A percentile compares a stretch with the other conserved stretches of the same genome.
Conservation (phyloP, 2,329 filamentous ascomycete species). For the Westerdykella sp. region DNA sequence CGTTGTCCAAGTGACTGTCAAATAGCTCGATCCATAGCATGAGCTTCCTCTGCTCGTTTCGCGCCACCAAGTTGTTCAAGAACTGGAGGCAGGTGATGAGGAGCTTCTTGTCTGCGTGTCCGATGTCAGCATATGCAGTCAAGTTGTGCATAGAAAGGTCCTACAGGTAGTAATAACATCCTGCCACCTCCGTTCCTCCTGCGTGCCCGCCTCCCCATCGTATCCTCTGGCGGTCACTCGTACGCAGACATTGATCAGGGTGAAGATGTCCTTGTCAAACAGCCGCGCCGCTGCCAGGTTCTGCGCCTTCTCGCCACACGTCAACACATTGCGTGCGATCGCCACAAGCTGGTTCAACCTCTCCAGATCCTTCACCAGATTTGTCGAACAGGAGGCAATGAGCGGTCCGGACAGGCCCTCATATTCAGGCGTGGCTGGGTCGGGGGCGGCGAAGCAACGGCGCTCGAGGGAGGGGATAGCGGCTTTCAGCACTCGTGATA, state of each 20-base stretch:
- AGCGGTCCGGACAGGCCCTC: slow-evolving; percentile 55
- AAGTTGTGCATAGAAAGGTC: neutral
- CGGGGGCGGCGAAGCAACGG: slow-evolving; percentile 56
- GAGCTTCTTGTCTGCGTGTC: slow-evolving; percentile 50
- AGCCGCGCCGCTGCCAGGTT: slow-evolving; percentile 55
- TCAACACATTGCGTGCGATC: slow-evolving; percentile 57
- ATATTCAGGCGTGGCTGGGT: slow-evolving; percentile 50
- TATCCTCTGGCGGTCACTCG: slow-evolving; percentile 59
- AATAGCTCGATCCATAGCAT: slow-evolving; percentile 61
- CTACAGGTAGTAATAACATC: slow-evolving; percentile 55
- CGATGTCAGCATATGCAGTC: slow-evolving; percentile 4
- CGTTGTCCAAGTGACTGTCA: slow-evolving; percentile 47
- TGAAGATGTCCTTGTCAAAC: slow-evolving; percentile 56
- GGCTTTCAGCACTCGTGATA: slow-evolving; percentile 52
- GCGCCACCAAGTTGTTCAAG: slow-evolving; percentile 59
- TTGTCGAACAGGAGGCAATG: slow-evolving; percentile 55
- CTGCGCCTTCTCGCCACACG: slow-evolving; percentile 55
- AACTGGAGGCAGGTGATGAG: slow-evolving; percentile 62
- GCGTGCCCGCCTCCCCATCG: slow-evolving; percentile 56
- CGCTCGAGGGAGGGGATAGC: slow-evolving; percentile 57
- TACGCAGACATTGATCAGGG: slow-evolving; percentile 58
- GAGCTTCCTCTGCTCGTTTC: slow-evolving; percentile 59
- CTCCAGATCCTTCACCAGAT: slow-evolving; percentile 56
- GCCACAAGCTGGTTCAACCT: slow-evolving; percentile 56
- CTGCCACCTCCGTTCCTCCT: slow-evolving; percentile 60